A percentile compares a stretch with the other conserved stretches of the same genome.
phyloP scores from a whole-genome alignment of 2,329 filamentous ascomycete genomes.

The Calonectria hawksworthii region DNA sequence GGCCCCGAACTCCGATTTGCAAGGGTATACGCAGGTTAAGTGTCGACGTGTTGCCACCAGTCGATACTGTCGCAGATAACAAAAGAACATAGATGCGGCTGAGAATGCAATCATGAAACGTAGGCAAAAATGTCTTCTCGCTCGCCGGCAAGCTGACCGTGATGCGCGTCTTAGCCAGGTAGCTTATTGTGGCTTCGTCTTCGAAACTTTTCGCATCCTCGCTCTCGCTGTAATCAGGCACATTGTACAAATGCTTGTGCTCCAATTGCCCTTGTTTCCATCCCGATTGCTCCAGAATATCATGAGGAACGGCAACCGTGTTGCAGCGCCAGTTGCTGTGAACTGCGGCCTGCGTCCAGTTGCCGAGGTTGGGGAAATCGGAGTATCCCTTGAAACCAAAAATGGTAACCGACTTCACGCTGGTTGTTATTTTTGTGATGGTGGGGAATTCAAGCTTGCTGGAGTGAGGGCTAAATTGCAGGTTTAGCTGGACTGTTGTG shows the following conservation, averaged over 20 bases:
- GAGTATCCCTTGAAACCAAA: background rate
- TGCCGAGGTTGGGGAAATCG: background rate
- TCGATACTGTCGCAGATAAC: background rate
- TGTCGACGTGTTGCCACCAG: background rate
- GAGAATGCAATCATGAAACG: background rate
- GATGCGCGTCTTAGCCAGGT: background rate
- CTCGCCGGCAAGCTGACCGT: background rate
- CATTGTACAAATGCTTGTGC: background rate
- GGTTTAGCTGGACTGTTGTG: background rate
- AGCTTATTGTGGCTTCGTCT: background rate
- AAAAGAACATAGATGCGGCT: conserved; percentile 7
- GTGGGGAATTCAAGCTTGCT: background rate
- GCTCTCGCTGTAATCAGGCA: background rate
- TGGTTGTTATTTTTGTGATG: background rate
- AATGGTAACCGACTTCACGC: background rate
- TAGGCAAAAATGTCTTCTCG: background rate
- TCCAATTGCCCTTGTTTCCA: background rate
- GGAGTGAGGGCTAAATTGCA: background rate
- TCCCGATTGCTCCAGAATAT: background rate
- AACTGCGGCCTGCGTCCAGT: background rate
- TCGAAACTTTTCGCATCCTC: background rate
- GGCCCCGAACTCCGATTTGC: conserved; percentile 1
- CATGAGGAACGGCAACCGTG: background rate
- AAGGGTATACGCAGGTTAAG: background rate
- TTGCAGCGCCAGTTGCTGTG: background rate